These are phyloP conservation scores for Diaporthe sp. DNA, from an alignment of 2,329 filamentous ascomycete species.

Conservation along the genomic window DNA sequence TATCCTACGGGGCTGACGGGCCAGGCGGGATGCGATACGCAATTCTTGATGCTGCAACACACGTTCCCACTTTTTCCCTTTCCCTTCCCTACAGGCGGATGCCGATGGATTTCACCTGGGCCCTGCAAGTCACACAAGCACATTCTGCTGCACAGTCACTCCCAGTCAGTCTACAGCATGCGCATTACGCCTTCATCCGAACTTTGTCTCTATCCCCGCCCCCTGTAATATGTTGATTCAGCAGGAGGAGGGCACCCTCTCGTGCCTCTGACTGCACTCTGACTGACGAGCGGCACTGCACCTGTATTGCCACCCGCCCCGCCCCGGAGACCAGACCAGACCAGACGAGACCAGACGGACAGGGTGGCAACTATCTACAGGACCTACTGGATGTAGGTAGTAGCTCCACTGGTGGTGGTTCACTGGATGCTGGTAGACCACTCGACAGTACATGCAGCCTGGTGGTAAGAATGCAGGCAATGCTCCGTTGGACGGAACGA, in stretches of 20 bases:
- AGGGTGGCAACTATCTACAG: conserved; percentile 16
- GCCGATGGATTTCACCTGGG: conserved; percentile 21
- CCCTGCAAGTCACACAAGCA: conserved; percentile 22
- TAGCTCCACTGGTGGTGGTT: neutral
- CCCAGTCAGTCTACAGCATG: neutral
- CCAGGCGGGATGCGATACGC: conserved; percentile 27
- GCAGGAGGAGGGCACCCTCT: neutral
- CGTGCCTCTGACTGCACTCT: neutral
- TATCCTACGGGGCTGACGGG: conserved; percentile 20
- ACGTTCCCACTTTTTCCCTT: conserved; percentile 33
- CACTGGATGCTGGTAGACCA: neutral
- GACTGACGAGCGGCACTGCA: conserved; percentile 8
- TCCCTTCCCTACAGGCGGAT: conserved; percentile 29
- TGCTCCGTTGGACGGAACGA: conserved; percentile 33
- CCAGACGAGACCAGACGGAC: conserved; percentile 8
- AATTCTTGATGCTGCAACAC: conserved; percentile 21
- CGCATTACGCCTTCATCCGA: conserved; percentile 27
- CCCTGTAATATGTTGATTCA: conserved; percentile 19
- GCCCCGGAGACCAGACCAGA: neutral
- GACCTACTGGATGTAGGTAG: neutral
- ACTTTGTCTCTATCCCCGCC: conserved; percentile 31
- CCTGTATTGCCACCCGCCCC: conserved; percentile 10
- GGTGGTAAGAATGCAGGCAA: conserved; percentile 20
- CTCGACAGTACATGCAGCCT: neutral
- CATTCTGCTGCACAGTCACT: neutral